Percentiles rank a stretch among this genome's conserved stretches.
Conservation (phyloP, 495 filamentous ascomycete species). For the Hypoxylon fuscum region DNA sequence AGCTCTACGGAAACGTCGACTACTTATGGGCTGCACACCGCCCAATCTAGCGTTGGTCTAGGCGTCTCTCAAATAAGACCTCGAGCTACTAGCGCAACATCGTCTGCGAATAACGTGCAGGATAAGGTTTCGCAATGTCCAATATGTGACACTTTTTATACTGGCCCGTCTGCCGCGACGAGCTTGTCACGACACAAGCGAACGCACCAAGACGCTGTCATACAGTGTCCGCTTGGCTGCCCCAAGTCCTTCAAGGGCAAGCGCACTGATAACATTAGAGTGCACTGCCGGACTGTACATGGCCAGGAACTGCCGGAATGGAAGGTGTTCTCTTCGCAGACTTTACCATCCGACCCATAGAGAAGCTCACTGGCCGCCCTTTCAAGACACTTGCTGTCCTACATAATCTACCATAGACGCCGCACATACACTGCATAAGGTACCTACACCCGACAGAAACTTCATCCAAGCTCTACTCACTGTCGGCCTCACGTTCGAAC, state of each 20-base stretch:
- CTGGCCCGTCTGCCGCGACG: conserved; percentile 5
- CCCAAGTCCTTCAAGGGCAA: conserved; percentile 8
- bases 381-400: too few species aligned
- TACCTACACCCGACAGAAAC: too few species aligned
- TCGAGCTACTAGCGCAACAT: conserved; percentile 11
- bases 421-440: too few species aligned
- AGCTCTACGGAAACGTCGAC: conserved; percentile 3
- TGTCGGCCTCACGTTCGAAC: too few species aligned
- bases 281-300: conserved; percentile 23
- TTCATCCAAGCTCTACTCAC: too few species aligned
- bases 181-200: conserved; percentile 32
- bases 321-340: conserved; percentile 9
- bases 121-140: conserved; percentile 5
- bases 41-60: background rate
- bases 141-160: conserved; percentile 13
- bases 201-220: background rate
- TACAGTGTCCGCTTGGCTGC: conserved; percentile 17
- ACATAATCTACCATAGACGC: too few species aligned
- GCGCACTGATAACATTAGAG: conserved; percentile 33
- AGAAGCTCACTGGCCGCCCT: background rate
- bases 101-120: background rate
- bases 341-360: background rate
- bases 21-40: background rate
- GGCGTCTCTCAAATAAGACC: background rate
- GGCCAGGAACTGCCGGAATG: conserved; percentile 2